phyloP scores from a whole-genome alignment of 169 alveolate species.

The Babesia caballi region DNA sequence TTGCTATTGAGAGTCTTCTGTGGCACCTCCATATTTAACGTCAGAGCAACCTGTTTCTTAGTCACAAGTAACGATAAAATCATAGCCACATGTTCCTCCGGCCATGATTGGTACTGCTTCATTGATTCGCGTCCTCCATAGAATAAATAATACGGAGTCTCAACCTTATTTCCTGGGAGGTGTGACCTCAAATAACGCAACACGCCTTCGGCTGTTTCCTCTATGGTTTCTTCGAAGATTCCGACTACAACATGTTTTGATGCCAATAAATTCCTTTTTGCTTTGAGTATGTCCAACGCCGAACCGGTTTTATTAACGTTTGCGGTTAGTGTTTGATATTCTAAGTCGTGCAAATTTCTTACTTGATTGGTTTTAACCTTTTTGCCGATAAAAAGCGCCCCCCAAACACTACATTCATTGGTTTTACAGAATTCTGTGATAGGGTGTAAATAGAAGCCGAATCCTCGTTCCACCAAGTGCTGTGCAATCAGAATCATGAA shows the following conservation, averaged over 20 bases:
- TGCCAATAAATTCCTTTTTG: conserved; percentile 20
- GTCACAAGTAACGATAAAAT: conserved; percentile 21
- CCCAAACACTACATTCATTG: conserved; percentile 51
- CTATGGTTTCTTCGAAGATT: conserved; percentile 23
- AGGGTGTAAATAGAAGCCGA: conserved; percentile 50
- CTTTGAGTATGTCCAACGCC: background rate
- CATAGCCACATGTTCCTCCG: conserved; percentile 59
- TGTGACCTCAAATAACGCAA: conserved; percentile 28
- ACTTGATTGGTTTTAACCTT: conserved; percentile 3
- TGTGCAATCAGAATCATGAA: conserved; percentile 49
- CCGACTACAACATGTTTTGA: conserved; percentile 9
- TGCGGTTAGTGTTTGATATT: background rate
- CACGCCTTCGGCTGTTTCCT: conserved; percentile 43
- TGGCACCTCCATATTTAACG: conserved; percentile 11
- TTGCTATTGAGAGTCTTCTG: conserved; percentile 36
- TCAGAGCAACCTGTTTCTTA: background rate
- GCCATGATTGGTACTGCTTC: conserved; percentile 25
- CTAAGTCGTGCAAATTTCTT: background rate
- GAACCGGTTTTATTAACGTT: background rate
- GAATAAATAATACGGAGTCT: conserved; percentile 50
- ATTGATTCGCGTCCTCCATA: conserved; percentile 32
- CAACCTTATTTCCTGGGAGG: conserved; percentile 31
- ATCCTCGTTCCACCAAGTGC: conserved; percentile 41
- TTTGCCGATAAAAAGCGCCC: conserved; percentile 27
- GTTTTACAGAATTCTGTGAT: conserved; percentile 21